Conservation (phyloP, 306 rosid genomes). For the Castanopsis chinensis region DNA sequence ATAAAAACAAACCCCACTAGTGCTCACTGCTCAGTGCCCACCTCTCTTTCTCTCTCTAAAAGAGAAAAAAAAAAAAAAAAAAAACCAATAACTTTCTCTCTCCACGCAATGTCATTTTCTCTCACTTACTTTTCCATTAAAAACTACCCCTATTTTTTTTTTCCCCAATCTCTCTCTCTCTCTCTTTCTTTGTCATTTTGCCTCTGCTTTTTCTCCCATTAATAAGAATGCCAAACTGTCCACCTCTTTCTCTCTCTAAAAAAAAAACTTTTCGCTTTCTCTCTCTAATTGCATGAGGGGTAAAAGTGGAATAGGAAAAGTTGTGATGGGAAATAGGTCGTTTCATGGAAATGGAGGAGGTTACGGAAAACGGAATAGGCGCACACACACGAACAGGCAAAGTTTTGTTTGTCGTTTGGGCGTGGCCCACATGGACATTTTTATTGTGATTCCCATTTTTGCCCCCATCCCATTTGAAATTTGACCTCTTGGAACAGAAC, state of each 20-base stretch:
- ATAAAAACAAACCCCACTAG: not conserved
- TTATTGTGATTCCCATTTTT: slow-evolving; percentile 14
- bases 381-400: slow-evolving; percentile 8
- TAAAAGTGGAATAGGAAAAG: slow-evolving; percentile 12
- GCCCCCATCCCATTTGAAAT: slow-evolving; percentile 26
- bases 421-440: not conserved
- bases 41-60: not conserved
- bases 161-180: slow-evolving; percentile 15
- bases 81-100: slow-evolving; percentile 4
- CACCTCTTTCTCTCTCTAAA: not conserved
- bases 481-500: not conserved
- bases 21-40: not conserved
- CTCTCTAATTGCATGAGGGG: slow-evolving; percentile 40
- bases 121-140: slow-evolving; percentile 20
- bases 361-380: too few species aligned
- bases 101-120: slow-evolving; percentile 31
- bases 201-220: slow-evolving; percentile 16
- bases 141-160: not conserved
- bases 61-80: not conserved
- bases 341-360: not conserved
- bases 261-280: not conserved
- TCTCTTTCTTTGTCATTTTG: slow-evolving; percentile 43
- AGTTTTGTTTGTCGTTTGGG: slow-evolving; percentile 41
- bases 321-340: not conserved
- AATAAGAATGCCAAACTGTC: not conserved